Conservation (phyloP, 179 eudicot genomes). For the Monotropa hypopitys region DNA sequence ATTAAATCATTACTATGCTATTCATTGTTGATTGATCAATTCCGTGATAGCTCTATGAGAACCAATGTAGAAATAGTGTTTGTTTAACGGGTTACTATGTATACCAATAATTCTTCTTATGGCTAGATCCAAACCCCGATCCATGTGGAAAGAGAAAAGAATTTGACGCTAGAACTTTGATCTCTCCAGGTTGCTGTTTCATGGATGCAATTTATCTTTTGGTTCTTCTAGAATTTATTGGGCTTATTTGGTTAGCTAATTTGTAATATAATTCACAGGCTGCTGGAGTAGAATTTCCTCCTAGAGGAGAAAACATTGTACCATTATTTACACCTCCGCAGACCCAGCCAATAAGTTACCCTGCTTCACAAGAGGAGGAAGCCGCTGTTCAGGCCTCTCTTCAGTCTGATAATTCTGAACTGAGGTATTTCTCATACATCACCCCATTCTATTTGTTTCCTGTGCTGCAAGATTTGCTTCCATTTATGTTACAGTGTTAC, state of each 20-base stretch:
- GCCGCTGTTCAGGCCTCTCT: constrained; percentile 71
- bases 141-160: too few species aligned
- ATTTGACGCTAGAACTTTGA: neutral
- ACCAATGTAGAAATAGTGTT: too few species aligned
- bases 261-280: constrained; percentile 27
- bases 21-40: neutral
- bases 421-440: constrained; percentile 38
- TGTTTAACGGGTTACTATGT: too few species aligned
- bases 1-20: neutral
- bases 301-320: constrained; percentile 66
- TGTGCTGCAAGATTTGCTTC: neutral
- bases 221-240: neutral
- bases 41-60: neutral
- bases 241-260: neutral
- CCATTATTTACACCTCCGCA: constrained; percentile 91
- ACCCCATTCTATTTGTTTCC: neutral
- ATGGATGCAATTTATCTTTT: neutral
- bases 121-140: too few species aligned
- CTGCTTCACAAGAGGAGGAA: constrained; percentile 47
- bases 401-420: constrained; percentile 63
- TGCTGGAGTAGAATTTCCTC: constrained; percentile 76
- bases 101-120: too few species aligned
- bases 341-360: constrained; percentile 48
- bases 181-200: neutral
- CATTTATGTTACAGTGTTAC: neutral